These are phyloP conservation scores for Sugiyamaella marilandica DNA, from an alignment of 805 yeast genomes.

Conservation along the genomic window DNA sequence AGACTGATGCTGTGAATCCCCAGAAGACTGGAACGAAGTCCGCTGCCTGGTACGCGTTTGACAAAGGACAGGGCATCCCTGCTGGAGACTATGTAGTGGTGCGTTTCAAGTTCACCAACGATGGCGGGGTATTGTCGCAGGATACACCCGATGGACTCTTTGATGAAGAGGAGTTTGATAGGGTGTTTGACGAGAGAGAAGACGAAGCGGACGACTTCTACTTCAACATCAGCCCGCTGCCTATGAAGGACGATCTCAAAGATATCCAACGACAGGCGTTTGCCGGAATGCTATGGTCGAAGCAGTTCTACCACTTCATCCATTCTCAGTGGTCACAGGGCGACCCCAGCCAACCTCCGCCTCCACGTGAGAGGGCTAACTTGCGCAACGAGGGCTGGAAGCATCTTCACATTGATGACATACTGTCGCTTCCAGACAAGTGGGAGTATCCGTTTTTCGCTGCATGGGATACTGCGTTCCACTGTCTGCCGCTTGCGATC, in stretches of 20 bases:
- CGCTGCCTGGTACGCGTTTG: slow-evolving; percentile 78
- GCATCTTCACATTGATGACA: slow-evolving; percentile 81
- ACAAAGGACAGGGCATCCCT: slow-evolving; percentile 71
- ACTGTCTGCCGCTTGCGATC: slow-evolving; percentile 88
- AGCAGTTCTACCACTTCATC: slow-evolving; percentile 83
- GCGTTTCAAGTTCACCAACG: slow-evolving; percentile 62
- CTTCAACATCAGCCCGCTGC: slow-evolving; percentile 82
- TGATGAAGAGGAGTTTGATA: slow-evolving; percentile 72
- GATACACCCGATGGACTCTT: slow-evolving; percentile 36
- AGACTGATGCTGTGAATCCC: slow-evolving; percentile 63
- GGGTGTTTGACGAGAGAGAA: slow-evolving; percentile 60
- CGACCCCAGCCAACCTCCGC: slow-evolving; percentile 67
- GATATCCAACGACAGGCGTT: slow-evolving; percentile 89
- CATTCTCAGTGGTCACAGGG: slow-evolving; percentile 85
- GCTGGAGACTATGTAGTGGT: slow-evolving; percentile 83
- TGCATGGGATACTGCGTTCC: slow-evolving; percentile 96
- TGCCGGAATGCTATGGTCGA: slow-evolving; percentile 91
- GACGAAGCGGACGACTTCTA: slow-evolving; percentile 91
- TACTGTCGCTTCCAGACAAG: slow-evolving; percentile 85
- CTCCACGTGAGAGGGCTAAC: slow-evolving; percentile 70
- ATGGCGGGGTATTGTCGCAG: background rate
- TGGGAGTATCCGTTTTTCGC: slow-evolving; percentile 97
- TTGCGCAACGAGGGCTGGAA: slow-evolving; percentile 89
- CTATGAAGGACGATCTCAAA: slow-evolving; percentile 72
- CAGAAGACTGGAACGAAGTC: slow-evolving; percentile 71